Base-by-base conservation (phyloP, 805 yeast genomes). In the Metschnikowia amazonensis region DNA sequence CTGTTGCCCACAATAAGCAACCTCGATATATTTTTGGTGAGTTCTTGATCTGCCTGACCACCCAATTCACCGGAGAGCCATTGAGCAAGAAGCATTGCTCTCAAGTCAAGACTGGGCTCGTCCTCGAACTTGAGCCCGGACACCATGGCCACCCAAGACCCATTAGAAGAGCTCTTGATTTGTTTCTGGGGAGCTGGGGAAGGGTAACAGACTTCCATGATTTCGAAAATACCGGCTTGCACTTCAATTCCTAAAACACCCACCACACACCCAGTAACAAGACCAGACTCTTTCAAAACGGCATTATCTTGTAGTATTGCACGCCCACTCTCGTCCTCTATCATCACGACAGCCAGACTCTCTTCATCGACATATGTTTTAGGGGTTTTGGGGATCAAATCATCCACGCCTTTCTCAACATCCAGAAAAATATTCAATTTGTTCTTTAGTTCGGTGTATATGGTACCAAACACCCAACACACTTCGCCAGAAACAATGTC, bases 261-360 rank as follows among this genome's bases (percentile, higher is more conserved):
- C 6, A 89, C 80, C 0, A 90, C 84, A n/a, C 82, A 76, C 3
- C 99, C 99, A 0, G 97, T 94, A 0, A 90, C 95, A 21, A 92
- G 69, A 2, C 84, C 76, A 16, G 78, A 70, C 6, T 63, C 59
- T 42, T 70, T 69, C 35, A 86, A 73, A 27, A 82, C 63, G 18
- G 58, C 72, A 21, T 89, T 90, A 36, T 79, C 79, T 40, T 79
- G 81, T 18, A 94, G 66, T 27, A 80, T 62, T 5, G 95, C 83
- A 42, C 99, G 72, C 3, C 99, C 99, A 45, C 89, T 81, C 58
- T 89, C 97, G 65, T 94, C 99, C 63, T 94, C 98, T 29, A 94
- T 62, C 83, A 82, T 80, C 13, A 77, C 62, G 32, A 55, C 60
- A 0, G 80, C 76, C 52, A 80, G 84, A 7, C 74, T 67, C 49